These are phyloP conservation scores for Amphibolis antarctica DNA, from an alignment of 106 monocot species.

Conservation along the genomic window DNA sequence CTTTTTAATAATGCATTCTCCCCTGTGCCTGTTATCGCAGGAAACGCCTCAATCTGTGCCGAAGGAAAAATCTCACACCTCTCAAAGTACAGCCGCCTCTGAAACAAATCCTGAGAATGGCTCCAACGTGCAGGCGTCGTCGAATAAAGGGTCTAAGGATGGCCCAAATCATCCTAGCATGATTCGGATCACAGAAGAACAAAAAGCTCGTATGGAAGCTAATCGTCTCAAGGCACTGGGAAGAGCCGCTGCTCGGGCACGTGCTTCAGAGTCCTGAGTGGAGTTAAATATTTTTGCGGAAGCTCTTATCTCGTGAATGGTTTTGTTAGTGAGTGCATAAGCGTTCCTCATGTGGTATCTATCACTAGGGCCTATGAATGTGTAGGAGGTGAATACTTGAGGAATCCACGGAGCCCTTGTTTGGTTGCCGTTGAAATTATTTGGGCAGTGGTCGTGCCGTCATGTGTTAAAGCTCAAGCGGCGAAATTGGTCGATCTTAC, in stretches of 20 bases:
- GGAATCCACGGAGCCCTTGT: too few species aligned
- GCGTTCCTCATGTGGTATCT: too few species aligned
- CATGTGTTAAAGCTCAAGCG: too few species aligned
- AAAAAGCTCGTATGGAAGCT: slow-evolving; percentile 71
- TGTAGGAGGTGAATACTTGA: too few species aligned
- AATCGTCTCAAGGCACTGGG: slow-evolving; percentile 78
- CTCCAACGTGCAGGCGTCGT: neutral
- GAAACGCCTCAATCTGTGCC: slow-evolving; percentile 8
- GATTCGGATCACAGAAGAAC: slow-evolving; percentile 69
- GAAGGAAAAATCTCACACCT: slow-evolving; percentile 15
- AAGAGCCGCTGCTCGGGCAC: slow-evolving; percentile 50
- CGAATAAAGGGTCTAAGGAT: slow-evolving; percentile 3
- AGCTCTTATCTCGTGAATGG: too few species aligned
- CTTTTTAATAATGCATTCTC: neutral
- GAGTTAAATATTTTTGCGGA: too few species aligned
- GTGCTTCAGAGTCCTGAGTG: neutral
- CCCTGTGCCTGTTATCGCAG: neutral
- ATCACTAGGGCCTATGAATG: too few species aligned
- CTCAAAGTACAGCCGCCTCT: slow-evolving; percentile 6
- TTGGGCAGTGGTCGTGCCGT: too few species aligned
- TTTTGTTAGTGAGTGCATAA: too few species aligned
- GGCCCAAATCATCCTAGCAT: neutral
- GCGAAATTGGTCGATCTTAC: too few species aligned
- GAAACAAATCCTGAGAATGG: slow-evolving; percentile 5
- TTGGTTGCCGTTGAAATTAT: too few species aligned